phyloP scores from a whole-genome alignment of 768 basidiomycete genomes.

The Mycena alexandri region DNA sequence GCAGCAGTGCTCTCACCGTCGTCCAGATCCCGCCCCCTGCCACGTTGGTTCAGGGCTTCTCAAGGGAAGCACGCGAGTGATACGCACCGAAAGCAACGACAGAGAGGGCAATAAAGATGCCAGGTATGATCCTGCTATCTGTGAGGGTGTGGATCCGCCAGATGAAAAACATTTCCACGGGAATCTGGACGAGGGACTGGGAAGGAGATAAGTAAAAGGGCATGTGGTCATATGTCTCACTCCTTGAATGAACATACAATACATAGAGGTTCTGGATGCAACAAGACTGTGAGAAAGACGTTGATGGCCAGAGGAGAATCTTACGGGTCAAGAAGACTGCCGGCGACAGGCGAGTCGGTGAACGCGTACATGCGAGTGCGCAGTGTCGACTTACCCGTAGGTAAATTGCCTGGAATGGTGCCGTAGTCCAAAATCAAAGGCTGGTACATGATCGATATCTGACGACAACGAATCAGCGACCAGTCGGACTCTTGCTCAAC shows the following conservation, averaged over 20 bases:
- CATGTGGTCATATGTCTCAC: no score
- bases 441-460: conserved; percentile 17
- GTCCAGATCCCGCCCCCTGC: conserved; percentile 40
- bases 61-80: neutral
- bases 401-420: neutral
- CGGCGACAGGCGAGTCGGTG: no score
- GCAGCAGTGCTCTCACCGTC: conserved; percentile 22
- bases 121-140: conserved; percentile 11
- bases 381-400: neutral
- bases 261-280: no score
- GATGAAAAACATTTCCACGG: conserved; percentile 44
- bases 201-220: no score
- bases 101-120: conserved; percentile 17
- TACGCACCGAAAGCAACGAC: conserved; percentile 21
- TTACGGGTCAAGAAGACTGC: no score
- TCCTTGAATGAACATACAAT: no score
- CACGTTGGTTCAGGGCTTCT: neutral
- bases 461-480: no score
- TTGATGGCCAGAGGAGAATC: no score
- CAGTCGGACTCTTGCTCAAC: no score
- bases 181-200: conserved; percentile 33
- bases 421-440: conserved; percentile 8
- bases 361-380: no score
- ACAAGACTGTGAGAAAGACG: no score
- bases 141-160: conserved; percentile 42